phyloP scores from a whole-genome alignment of 805 yeast genomes.

The Lipomyces oligophaga region DNA sequence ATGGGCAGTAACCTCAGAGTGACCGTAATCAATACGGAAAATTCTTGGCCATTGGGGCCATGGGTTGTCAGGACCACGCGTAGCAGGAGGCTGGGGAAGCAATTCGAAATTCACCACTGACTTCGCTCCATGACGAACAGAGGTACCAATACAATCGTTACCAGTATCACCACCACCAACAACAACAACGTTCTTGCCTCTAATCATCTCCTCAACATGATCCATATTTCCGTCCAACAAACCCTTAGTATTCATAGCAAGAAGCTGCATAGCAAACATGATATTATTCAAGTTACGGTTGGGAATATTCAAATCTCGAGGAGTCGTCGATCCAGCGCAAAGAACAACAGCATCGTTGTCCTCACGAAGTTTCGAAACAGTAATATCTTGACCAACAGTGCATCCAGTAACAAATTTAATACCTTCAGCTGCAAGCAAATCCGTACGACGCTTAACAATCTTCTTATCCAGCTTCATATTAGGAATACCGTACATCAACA shows the following conservation, averaged over 20 bases:
- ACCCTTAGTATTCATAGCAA: slow-evolving; percentile 85
- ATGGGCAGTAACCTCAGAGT: slow-evolving; percentile 88
- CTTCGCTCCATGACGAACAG: slow-evolving; percentile 95
- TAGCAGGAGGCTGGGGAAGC: slow-evolving; percentile 84
- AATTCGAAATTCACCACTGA: slow-evolving; percentile 91
- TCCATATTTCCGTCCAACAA: slow-evolving; percentile 70
- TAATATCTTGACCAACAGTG: slow-evolving; percentile 69
- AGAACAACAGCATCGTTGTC: slow-evolving; percentile 78
- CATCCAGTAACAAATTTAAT: slow-evolving; percentile 70
- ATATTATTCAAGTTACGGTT: slow-evolving; percentile 89
- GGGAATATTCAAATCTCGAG: slow-evolving; percentile 90
- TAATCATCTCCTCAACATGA: slow-evolving; percentile 58
- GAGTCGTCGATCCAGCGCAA: slow-evolving; percentile 94
- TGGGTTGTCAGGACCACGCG: slow-evolving; percentile 90
- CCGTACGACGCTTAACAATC: slow-evolving; percentile 88
- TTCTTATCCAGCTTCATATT: slow-evolving; percentile 96
- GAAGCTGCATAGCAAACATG: slow-evolving; percentile 90
- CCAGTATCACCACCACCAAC: slow-evolving; percentile 99
- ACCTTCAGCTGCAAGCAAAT: slow-evolving; percentile 87
- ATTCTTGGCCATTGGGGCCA: slow-evolving; percentile 99
- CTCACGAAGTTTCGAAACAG: slow-evolving; percentile 62
- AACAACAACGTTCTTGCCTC: slow-evolving; percentile 86
- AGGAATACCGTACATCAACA: slow-evolving; percentile 98
- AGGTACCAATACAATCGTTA: slow-evolving; percentile 96
- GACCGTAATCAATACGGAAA: slow-evolving; percentile 97